Percentiles rank a stretch among this genome's conserved stretches.
These are phyloP conservation scores for Buddleja alternifolia DNA, from an alignment of 257 asterid species.

Conservation along the genomic window DNA sequence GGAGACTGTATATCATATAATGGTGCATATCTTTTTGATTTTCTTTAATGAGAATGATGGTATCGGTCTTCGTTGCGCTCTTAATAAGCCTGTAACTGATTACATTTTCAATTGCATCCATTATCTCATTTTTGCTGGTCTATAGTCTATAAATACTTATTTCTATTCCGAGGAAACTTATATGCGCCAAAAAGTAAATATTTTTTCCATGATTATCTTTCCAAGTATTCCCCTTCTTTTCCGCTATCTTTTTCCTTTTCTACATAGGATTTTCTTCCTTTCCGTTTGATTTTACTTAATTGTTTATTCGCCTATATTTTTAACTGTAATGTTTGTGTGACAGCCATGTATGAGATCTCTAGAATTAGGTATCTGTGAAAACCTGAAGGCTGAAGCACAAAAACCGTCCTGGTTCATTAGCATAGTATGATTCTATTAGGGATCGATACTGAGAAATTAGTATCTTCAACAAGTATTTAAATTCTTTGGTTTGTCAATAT, in stretches of 20 bases:
- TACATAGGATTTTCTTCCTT: conserved; percentile 7
- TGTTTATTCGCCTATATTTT: background rate
- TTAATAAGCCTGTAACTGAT: background rate
- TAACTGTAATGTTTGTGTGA: background rate
- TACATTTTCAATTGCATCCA: background rate
- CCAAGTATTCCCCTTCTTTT: background rate
- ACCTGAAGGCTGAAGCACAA: conserved; percentile 24
- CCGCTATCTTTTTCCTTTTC: background rate
- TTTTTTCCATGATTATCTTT: background rate
- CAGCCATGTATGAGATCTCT: background rate
- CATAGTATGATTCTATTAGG: background rate
- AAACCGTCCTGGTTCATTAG: conserved; percentile 11
- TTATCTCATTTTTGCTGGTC: background rate
- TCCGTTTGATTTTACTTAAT: conserved; percentile 3
- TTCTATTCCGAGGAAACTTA: background rate
- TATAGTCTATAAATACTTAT: background rate
- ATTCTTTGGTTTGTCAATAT: background rate
- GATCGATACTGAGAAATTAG: conserved; percentile 15
- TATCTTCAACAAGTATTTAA: background rate
- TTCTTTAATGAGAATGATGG: background rate
- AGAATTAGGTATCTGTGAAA: conserved; percentile 22
- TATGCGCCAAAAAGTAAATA: background rate
- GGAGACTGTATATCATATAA: background rate
- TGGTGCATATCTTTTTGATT: background rate
- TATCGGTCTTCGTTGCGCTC: background rate